Evolutionary conservation across 2,329 filamentous ascomycete species (phyloP), one percentile per base, ranked within the genome.

Genomic region (Daldinia eschscholtzii): DNA sequence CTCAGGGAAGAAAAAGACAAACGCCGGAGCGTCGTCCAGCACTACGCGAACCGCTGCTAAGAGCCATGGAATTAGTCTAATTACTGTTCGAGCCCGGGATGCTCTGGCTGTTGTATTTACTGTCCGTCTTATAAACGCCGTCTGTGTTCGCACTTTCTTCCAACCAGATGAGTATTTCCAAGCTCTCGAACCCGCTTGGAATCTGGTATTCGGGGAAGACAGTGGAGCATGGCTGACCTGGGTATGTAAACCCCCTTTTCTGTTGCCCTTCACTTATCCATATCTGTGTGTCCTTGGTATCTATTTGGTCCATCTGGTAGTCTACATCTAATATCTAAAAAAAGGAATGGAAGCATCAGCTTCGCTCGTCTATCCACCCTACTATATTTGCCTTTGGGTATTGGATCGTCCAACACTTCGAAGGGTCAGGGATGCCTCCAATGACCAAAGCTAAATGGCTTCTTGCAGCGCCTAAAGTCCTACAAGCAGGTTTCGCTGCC

Each of bases 131-230:
- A 79, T 92, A 78, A 97, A 97, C 82, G 90, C 93, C 35, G 85
- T 96, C 74, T 89, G 86, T 70, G 84, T 97, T 64, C 85, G 88
- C 72, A 98, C 96, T 20, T 99, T 98, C 80, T 99, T 99, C 82
- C 96, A 99, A 80, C 96, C 96, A 30, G 96, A 99, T 83, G 96
- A 99, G 81, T 98, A 93, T 83, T 99, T 96, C 77, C 96, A 99
- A 79, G 92, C 94, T 1, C 87, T 98, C 50, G 96, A 99, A 82
- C 95, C 96, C 60, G 96, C 96, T 73, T 98, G 95, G 94, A 85
- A 90, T 75, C 86, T 96, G 62, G 92, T 92, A 2, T 98, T 97
- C 84, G 94, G 94, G 23, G 77, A 83, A 2, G 79, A 85, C 13
- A 92, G 91, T 79, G 92, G 92, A 70, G 93, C 95, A 30, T 99